phyloP scores from a whole-genome alignment of 2,329 filamentous ascomycete genomes.

The Colletotrichum sp. region DNA sequence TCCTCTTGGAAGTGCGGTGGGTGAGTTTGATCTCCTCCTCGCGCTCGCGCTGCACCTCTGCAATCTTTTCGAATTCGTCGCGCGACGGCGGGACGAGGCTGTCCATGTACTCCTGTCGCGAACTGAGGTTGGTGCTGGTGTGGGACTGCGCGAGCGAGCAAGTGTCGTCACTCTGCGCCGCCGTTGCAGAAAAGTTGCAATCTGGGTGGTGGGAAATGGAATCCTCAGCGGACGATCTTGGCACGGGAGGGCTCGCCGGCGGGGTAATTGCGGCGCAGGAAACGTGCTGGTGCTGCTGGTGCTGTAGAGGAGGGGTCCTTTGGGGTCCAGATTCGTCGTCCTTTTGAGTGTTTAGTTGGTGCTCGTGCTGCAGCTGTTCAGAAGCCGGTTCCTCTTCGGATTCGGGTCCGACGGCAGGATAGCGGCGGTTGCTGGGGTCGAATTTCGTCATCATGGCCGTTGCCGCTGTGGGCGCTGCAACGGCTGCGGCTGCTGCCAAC shows the following conservation, averaged over 20 bases:
- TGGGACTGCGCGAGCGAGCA: slow-evolving; percentile 14
- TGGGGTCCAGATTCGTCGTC: neutral
- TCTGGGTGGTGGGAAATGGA: neutral
- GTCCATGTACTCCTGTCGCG: slow-evolving; percentile 52
- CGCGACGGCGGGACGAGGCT: slow-evolving; percentile 51
- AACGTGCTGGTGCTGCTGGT: neutral
- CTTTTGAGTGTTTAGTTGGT: neutral
- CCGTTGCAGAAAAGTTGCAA: slow-evolving; percentile 1
- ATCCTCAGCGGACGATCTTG: slow-evolving; percentile 1
- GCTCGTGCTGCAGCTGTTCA: neutral
- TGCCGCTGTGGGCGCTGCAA: neutral
- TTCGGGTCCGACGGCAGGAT: neutral
- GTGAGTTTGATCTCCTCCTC: slow-evolving; percentile 49
- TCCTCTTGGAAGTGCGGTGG: slow-evolving; percentile 38
- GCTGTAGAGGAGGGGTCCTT: neutral
- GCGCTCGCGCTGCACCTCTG: slow-evolving; percentile 50
- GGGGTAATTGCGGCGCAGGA: slow-evolving; percentile 14
- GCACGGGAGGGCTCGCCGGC: slow-evolving; percentile 16
- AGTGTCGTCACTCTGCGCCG: slow-evolving; percentile 16
- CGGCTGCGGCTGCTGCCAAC: neutral
- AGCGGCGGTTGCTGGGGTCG: neutral
- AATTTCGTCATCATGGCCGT: slow-evolving; percentile 17
- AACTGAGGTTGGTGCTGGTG: slow-evolving; percentile 13
- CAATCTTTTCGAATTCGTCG: slow-evolving; percentile 53
- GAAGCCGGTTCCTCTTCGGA: neutral